Percentiles rank a stretch among this genome's conserved stretches.
These are phyloP conservation scores for Tillandsia leiboldiana DNA, from an alignment of 176 grass and related monocot genomes.

Conservation along the genomic window DNA sequence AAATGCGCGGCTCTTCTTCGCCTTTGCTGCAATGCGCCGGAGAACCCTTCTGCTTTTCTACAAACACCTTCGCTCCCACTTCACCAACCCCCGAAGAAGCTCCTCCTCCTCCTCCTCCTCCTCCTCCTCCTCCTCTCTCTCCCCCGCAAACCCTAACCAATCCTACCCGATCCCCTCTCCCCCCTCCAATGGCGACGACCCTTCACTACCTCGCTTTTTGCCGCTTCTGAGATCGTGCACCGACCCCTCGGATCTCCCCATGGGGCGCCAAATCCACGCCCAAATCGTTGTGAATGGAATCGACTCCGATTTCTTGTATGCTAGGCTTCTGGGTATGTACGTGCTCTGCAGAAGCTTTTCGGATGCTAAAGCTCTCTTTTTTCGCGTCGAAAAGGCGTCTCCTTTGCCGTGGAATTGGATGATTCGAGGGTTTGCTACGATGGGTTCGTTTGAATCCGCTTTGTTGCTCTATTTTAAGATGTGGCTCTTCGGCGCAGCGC, in stretches of 20 bases:
- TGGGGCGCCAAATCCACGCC: constrained; percentile 54
- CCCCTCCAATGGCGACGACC: background rate
- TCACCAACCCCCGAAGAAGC: no score
- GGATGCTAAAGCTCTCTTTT: constrained; percentile 54
- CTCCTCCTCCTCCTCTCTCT: no score
- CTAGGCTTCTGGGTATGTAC: constrained; percentile 57
- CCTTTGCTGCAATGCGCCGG: no score
- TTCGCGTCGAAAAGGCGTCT: constrained; percentile 20
- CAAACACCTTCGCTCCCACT: no score
- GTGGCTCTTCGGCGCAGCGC: constrained; percentile 41
- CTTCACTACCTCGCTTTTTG: constrained; percentile 15
- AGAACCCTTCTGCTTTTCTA: no score
- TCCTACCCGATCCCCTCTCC: background rate
- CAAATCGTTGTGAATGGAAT: constrained; percentile 38
- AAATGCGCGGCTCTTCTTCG: no score
- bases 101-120: no score
- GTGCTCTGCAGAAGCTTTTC: constrained; percentile 54
- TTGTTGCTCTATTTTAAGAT: constrained; percentile 80
- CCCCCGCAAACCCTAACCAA: background rate
- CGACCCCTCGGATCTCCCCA: constrained; percentile 33
- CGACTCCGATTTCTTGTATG: constrained; percentile 14
- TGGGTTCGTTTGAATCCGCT: constrained; percentile 32
- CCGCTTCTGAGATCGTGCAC: constrained; percentile 42
- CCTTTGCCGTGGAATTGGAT: constrained; percentile 90
- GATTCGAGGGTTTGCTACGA: constrained; percentile 57